Conservation (phyloP, 176 grass and related monocot species). For the Phragmites australis region DNA sequence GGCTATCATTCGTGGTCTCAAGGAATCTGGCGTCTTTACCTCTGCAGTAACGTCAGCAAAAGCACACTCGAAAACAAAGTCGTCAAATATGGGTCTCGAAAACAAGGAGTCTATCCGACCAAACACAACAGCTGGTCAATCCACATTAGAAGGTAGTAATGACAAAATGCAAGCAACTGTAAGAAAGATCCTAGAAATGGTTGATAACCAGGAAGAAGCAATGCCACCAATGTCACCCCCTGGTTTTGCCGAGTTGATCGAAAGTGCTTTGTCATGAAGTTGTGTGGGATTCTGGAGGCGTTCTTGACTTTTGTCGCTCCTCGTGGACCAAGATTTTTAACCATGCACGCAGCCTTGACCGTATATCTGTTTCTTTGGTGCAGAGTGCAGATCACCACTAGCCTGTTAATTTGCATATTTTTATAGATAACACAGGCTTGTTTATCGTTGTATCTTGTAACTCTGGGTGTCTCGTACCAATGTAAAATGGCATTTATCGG, state of each 20-base stretch:
- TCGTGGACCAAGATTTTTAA: neutral
- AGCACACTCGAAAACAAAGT: slow-evolving; percentile 50
- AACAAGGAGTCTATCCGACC: slow-evolving; percentile 44
- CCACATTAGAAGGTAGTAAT: slow-evolving; percentile 4
- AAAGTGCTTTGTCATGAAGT: slow-evolving; percentile 25
- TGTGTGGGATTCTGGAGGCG: neutral
- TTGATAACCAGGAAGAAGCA: slow-evolving; percentile 51
- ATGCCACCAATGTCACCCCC: slow-evolving; percentile 82
- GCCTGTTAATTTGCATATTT: neutral
- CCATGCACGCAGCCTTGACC: neutral
- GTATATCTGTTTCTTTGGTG: no score
- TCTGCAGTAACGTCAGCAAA: slow-evolving; percentile 73
- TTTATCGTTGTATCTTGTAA: slow-evolving; percentile 24
- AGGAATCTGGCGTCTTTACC: slow-evolving; percentile 82
- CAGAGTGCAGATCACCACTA: no score
- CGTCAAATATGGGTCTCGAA: slow-evolving; percentile 32
- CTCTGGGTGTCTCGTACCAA: neutral
- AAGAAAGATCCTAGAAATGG: slow-evolving; percentile 80
- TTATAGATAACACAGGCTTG: slow-evolving; percentile 18
- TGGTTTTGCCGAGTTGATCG: slow-evolving; percentile 24
- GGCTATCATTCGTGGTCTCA: slow-evolving; percentile 94
- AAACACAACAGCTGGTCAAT: slow-evolving; percentile 37
- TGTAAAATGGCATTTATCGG: neutral
- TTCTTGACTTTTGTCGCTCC: neutral
- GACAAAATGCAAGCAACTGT: slow-evolving; percentile 51